Evolutionary conservation across 441 rosid species (phyloP), one percentile per base, ranked within the genome.

Genomic region (Pelargonium cotyledonis): DNA sequence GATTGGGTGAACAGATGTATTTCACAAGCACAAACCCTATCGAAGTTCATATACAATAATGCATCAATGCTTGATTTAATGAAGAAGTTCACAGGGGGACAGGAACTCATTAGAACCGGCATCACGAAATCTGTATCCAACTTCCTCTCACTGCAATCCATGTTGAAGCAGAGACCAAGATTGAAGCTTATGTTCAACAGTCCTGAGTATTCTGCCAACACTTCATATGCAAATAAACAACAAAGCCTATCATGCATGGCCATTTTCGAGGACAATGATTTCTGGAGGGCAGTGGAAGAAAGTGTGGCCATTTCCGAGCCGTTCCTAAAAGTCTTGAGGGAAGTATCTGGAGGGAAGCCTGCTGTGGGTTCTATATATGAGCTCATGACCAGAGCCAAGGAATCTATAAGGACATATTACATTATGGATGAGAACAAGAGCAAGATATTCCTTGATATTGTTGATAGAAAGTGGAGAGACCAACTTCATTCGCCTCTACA

Each of bases 271-370:
- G 94, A 89, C 63, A 87, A 71, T 51, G 94, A 89, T 41, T 91
- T 89, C 66, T 89, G 97, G 94, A 86, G 88, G 78, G 86, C 94
- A 23, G 81, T 82, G 71, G 96, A 88, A 75, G 97, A 91, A 74
- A 76, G 89, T 55, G 97, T 91, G 21, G 97, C 97, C 70, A 85
- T 91, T 63, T 88, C 92, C 1, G 97, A 91, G 81, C 97, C 97
- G 65, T 86, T 91, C 70, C 81, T 91, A 46, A 85, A 81, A 79
- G 94, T 86, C 35, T 74, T 89, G 85, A 85, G 96, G 80, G 96
- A 89, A 83, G 94, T 88, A 40, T 85, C 90, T 8, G 89, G 86
- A 29, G 96, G 96, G 58, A 91, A 84, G 77, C 90, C 90, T 26
- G 85, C 86, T 8, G 81, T 89, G 55, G 94, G 96, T 41, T 88